Percentiles rank a stretch among this genome's conserved stretches.
These are phyloP conservation scores for Candida tibetensis DNA, from an alignment of 805 yeast genomes.

Conservation along the genomic window DNA sequence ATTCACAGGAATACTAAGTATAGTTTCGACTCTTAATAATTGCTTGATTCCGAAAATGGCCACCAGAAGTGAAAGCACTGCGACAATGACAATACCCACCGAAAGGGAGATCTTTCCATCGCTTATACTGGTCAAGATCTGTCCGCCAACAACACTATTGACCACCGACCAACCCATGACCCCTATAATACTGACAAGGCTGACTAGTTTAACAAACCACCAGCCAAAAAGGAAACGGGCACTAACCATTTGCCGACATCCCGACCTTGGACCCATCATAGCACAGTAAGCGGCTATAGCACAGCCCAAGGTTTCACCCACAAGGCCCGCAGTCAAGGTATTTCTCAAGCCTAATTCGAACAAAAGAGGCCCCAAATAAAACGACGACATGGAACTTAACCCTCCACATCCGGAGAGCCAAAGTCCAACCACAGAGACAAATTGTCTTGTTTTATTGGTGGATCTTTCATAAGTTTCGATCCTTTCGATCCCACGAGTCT, in stretches of 20 bases:
- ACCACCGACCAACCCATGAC: slow-evolving; percentile 93
- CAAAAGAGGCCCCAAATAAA: slow-evolving; percentile 68
- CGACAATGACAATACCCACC: slow-evolving; percentile 72
- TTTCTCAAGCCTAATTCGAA: slow-evolving; percentile 69
- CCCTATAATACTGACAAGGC: slow-evolving; percentile 69
- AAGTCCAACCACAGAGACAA: slow-evolving; percentile 57
- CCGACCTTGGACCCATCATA: slow-evolving; percentile 86
- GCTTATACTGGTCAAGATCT: slow-evolving; percentile 66
- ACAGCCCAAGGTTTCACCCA: slow-evolving; percentile 69
- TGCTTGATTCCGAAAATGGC: slow-evolving; percentile 78
- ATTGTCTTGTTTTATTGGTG: slow-evolving; percentile 23
- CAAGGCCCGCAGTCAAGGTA: slow-evolving; percentile 57
- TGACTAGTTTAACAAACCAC: slow-evolving; percentile 76
- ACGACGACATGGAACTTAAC: slow-evolving; percentile 85
- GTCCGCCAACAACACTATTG: slow-evolving; percentile 87
- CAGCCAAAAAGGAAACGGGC: slow-evolving; percentile 81
- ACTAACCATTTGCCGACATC: slow-evolving; percentile 84
- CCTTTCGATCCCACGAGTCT: slow-evolving; percentile 76
- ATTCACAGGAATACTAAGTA: slow-evolving; percentile 66
- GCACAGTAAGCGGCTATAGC: slow-evolving; percentile 78
- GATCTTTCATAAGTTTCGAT: slow-evolving; percentile 66
- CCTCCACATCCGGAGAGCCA: slow-evolving; percentile 90
- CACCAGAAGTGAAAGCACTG: slow-evolving; percentile 58
- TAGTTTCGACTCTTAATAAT: slow-evolving; percentile 63
- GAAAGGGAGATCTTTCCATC: slow-evolving; percentile 64